These are phyloP conservation scores for Exophiala sideris DNA, from an alignment of 2,329 filamentous ascomycete genomes.

Conservation along the genomic window DNA sequence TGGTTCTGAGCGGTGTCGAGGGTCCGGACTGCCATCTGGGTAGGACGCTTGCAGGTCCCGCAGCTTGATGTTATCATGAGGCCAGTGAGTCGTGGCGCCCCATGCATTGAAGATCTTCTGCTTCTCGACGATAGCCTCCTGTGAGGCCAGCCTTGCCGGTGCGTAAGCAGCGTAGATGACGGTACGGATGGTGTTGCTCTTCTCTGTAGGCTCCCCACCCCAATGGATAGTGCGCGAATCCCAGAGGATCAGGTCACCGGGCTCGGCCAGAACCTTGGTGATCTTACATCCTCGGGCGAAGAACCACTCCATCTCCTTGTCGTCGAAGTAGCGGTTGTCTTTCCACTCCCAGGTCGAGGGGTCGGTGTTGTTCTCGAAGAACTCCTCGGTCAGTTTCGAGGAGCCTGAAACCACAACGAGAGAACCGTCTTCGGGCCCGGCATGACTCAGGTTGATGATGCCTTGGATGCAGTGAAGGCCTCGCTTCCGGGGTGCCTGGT, in stretches of 20 bases:
- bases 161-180: constrained; percentile 41
- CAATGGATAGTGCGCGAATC: constrained; percentile 50
- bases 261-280: constrained; percentile 41
- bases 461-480: constrained; percentile 38
- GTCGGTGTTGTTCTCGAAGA: constrained; percentile 41
- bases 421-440: constrained; percentile 47
- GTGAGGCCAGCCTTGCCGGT: constrained; percentile 35
- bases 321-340: constrained; percentile 44
- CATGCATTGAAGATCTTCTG: constrained; percentile 35
- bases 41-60: background rate
- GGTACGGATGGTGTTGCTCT: constrained; percentile 35
- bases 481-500: constrained; percentile 32
- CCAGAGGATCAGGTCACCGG: constrained; percentile 47
- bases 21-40: background rate
- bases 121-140: constrained; percentile 36
- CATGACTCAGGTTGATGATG: constrained; percentile 44
- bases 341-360: constrained; percentile 35
- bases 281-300: constrained; percentile 38
- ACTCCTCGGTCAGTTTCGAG: constrained; percentile 42
- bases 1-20: background rate
- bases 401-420: constrained; percentile 46
- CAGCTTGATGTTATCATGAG: background rate
- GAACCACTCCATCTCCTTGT: constrained; percentile 46
- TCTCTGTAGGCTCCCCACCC: constrained; percentile 34
- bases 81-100: constrained; percentile 29